Percentiles rank a stretch among this genome's conserved stretches.
phyloP scores from a whole-genome alignment of 1,284 basidiomycete genomes.

The Sporisorium reilianum region DNA sequence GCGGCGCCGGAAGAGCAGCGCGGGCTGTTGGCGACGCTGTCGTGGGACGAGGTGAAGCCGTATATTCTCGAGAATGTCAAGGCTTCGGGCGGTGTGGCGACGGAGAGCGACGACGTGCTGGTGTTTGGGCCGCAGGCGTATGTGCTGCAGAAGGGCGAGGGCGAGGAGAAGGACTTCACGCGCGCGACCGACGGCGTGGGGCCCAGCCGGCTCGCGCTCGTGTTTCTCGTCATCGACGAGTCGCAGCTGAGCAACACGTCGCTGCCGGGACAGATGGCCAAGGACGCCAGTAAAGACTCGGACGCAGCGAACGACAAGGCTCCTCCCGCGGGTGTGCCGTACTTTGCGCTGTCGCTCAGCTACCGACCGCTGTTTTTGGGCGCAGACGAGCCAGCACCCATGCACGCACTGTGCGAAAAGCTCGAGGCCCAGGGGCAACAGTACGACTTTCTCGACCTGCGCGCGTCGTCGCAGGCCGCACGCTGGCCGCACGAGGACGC shows the following conservation, averaged over 20 bases:
- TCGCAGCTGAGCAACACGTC: conserved; percentile 13
- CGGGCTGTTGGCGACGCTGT: conserved; percentile 57
- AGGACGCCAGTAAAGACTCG: conserved; percentile 7
- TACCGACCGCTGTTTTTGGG: conserved; percentile 32
- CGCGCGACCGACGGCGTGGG: conserved; percentile 53
- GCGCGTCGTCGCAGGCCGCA: conserved; percentile 48
- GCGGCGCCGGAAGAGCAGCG: conserved; percentile 17
- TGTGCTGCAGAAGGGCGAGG: conserved; percentile 25
- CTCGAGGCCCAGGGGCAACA: conserved; percentile 19
- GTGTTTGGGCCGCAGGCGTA: conserved; percentile 62
- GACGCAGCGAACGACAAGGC: conserved; percentile 13
- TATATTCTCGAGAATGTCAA: conserved; percentile 49
- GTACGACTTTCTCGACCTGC: conserved; percentile 64
- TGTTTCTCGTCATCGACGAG: conserved; percentile 65
- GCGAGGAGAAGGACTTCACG: conserved; percentile 36
- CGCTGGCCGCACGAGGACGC: conserved; percentile 53
- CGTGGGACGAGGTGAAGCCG: conserved; percentile 64
- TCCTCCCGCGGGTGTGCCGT: conserved; percentile 56
- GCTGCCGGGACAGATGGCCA: conserved; percentile 48
- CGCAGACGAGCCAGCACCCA: conserved; percentile 17
- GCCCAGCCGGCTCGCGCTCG: conserved; percentile 52
- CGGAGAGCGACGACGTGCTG: conserved; percentile 8
- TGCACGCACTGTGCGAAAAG: conserved; percentile 33
- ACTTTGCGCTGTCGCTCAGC: conserved; percentile 65
- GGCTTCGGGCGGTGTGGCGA: conserved; percentile 27